Percentiles rank a stretch among this genome's conserved stretches.
Conservation (phyloP, 495 filamentous ascomycete species). For the Daldinia grandis region DNA sequence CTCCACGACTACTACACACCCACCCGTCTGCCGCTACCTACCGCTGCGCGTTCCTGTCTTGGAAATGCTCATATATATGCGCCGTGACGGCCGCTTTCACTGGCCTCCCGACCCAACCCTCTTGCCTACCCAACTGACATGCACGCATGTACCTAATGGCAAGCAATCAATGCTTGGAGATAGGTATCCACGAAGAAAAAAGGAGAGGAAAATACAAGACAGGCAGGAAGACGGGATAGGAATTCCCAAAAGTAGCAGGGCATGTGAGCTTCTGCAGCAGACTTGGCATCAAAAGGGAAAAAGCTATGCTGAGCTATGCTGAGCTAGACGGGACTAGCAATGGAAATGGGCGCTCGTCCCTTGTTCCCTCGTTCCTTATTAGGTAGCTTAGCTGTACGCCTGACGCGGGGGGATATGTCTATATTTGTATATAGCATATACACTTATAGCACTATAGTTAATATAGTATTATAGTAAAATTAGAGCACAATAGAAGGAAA, state of each 20-base stretch:
- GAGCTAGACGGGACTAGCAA: background rate
- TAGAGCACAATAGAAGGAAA: background rate
- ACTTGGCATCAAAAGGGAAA: constrained; percentile 21
- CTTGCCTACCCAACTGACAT: background rate
- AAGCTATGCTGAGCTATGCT: background rate
- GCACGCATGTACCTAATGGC: constrained; percentile 5
- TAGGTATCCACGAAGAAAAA: constrained; percentile 21
- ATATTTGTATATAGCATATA: no score
- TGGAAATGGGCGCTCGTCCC: background rate
- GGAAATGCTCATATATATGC: constrained; percentile 38
- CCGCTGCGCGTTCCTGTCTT: constrained; percentile 39
- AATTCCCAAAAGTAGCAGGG: constrained; percentile 11
- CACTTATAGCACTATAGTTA: no score
- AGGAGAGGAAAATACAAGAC: constrained; percentile 9
- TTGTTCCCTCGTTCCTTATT: no score
- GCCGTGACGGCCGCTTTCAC: constrained; percentile 32
- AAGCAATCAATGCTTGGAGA: constrained; percentile 31
- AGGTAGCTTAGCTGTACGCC: background rate
- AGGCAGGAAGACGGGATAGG: background rate
- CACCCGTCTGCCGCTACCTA: constrained; percentile 11
- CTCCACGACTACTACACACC: constrained; percentile 16
- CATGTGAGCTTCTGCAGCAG: constrained; percentile 37
- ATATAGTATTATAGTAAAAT: background rate
- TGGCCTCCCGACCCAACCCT: constrained; percentile 11
- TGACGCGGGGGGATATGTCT: background rate